phyloP scores from a whole-genome alignment of 805 yeast species.

The Monosporozyma yasuniensis region DNA sequence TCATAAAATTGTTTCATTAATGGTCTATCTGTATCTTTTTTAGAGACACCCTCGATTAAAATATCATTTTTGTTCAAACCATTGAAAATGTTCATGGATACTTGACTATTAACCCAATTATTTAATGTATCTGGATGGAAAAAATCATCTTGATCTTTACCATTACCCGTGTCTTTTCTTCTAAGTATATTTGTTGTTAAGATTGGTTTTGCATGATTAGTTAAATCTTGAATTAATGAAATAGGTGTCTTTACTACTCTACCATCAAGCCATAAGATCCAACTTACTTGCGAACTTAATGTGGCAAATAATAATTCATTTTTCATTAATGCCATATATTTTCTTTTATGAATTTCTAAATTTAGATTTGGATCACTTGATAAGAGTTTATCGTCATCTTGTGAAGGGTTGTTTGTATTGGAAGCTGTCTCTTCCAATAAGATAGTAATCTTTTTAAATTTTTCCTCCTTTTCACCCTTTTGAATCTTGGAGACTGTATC shows the following conservation, averaged over 20 bases:
- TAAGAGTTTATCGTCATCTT: background rate
- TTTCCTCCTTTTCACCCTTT: conserved; percentile 43
- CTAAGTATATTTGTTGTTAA: conserved; percentile 86
- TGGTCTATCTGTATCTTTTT: conserved; percentile 81
- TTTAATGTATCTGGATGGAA: conserved; percentile 79
- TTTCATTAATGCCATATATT: conserved; percentile 85
- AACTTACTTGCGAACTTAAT: conserved; percentile 71
- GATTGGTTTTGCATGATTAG: conserved; percentile 71
- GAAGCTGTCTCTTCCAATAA: conserved; percentile 71
- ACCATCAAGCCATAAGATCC: conserved; percentile 94
- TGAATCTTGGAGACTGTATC: conserved; percentile 60
- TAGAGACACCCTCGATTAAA: conserved; percentile 82
- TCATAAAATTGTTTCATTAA: conserved; percentile 79
- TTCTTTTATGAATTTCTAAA: conserved; percentile 46
- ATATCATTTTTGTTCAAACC: conserved; percentile 72
- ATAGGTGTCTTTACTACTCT: conserved; percentile 81
- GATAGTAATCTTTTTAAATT: conserved; percentile 73
- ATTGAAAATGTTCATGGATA: conserved; percentile 61
- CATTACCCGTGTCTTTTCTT: conserved; percentile 41
- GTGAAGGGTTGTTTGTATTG: background rate
- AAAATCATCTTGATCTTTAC: conserved; percentile 38
- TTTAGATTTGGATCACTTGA: conserved; percentile 31
- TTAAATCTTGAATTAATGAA: conserved; percentile 75
- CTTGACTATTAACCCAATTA: conserved; percentile 80
- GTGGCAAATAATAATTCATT: conserved; percentile 81